Evolutionary conservation across 2,329 filamentous ascomycete genomes (phyloP).

Genomic region (Epichloe aotearoae): DNA sequence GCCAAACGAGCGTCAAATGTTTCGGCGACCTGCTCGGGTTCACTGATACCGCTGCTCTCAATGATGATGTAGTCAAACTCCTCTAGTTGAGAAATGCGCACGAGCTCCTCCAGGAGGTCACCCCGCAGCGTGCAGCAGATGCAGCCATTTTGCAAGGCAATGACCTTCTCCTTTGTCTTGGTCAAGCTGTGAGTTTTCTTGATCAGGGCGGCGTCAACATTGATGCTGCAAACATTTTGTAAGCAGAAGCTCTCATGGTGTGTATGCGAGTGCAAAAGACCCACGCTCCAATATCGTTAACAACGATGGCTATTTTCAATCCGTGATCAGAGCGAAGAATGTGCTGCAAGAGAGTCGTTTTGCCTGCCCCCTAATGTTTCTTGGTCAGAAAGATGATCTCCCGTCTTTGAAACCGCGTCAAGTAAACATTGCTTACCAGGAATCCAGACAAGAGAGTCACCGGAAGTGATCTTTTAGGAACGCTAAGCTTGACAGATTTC

Average conservation of each 20-base stretch:
- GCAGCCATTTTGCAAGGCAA: conserved; percentile 59
- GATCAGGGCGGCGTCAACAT: conserved; percentile 52
- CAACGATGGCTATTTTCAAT: conserved; percentile 55
- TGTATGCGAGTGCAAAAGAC: conserved; percentile 7
- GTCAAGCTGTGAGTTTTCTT: conserved; percentile 41
- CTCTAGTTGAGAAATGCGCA: conserved; percentile 45
- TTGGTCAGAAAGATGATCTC: not conserved
- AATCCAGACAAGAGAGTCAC: conserved; percentile 24
- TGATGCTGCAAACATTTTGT: conserved; percentile 29
- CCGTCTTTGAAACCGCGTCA: not conserved
- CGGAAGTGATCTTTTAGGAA: conserved; percentile 14
- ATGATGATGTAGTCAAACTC: conserved; percentile 60
- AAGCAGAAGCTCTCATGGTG: not conserved
- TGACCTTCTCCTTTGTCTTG: conserved; percentile 49
- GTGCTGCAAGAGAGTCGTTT: conserved; percentile 57
- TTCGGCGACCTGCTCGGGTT: conserved; percentile 62
- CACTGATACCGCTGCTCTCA: conserved; percentile 59
- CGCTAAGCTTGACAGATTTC: not conserved
- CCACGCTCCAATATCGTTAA: conserved; percentile 56
- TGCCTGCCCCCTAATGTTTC: conserved; percentile 45
- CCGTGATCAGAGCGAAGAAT: conserved; percentile 56
- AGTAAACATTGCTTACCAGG: conserved; percentile 10
- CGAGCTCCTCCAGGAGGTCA: conserved; percentile 57
- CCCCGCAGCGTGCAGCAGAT: conserved; percentile 66
- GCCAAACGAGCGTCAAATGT: conserved; percentile 50